Conservation (phyloP, 176 grass and related monocot genomes). For the Zea luxurians region DNA sequence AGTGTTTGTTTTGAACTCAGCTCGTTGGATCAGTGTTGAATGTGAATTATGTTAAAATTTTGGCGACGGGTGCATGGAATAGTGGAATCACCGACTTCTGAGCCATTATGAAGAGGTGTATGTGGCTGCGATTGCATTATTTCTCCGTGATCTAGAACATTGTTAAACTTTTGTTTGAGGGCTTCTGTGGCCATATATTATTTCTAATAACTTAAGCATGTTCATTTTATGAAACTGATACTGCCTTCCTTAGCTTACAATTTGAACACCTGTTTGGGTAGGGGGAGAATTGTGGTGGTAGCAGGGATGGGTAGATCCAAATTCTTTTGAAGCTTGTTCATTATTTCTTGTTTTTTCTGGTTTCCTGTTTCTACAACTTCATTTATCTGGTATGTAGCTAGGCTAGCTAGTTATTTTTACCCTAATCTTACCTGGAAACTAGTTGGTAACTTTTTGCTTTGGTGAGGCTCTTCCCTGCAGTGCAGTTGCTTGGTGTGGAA, state of each 20-base stretch:
- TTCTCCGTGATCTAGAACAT: not conserved
- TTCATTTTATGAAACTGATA: not conserved
- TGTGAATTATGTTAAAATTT: not conserved
- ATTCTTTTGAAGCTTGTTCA: not conserved
- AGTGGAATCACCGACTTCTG: not conserved
- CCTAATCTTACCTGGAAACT: not conserved
- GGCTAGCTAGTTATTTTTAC: not conserved
- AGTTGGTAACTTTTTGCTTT: not conserved
- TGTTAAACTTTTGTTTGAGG: not conserved
- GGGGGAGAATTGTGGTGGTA: not conserved
- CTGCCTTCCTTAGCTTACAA: not conserved
- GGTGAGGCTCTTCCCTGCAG: constrained; percentile 41
- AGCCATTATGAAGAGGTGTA: not conserved
- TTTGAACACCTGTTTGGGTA: not conserved
- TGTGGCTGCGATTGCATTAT: not conserved
- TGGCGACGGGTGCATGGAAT: not conserved
- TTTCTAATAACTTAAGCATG: not conserved
- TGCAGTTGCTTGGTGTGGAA: constrained; percentile 84
- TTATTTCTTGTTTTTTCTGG: constrained; percentile 14
- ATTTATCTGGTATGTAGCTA: constrained; percentile 24
- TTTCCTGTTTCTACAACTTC: constrained; percentile 4
- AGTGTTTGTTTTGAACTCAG: not conserved
- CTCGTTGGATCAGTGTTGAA: not conserved
- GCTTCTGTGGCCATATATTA: not conserved
- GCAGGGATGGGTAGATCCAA: not conserved